These are phyloP conservation scores for Elaeagnus macrophylla DNA, from an alignment of 306 rosid genomes.

Conservation along the genomic window DNA sequence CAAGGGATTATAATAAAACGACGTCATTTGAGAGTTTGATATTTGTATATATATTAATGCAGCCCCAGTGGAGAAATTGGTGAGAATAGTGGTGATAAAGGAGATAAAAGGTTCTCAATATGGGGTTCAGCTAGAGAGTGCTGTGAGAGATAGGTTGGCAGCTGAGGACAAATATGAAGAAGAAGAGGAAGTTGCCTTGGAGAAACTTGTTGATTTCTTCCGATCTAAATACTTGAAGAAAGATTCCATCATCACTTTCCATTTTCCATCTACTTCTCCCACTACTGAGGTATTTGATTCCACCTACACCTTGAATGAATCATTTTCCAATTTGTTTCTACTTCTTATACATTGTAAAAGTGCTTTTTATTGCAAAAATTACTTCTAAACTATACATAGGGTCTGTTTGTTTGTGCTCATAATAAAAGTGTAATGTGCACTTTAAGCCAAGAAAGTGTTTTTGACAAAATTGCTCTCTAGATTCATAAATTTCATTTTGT, in stretches of 20 bases:
- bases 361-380: too few species aligned
- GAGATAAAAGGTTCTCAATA: conserved; percentile 97
- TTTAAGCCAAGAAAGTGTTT: too few species aligned
- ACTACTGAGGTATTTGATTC: conserved; percentile 74
- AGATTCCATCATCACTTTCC: conserved; percentile 46
- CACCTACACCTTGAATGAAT: too few species aligned
- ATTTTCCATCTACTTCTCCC: conserved; percentile 54
- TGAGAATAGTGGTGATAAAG: conserved; percentile 83
- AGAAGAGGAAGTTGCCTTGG: conserved; percentile 80
- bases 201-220: conserved; percentile 65
- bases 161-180: conserved; percentile 93
- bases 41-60: conserved; percentile 9
- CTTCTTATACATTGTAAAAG: too few species aligned
- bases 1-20: too few species aligned
- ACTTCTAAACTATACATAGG: too few species aligned
- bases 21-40: too few species aligned
- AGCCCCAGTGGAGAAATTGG: conserved; percentile 68
- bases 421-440: too few species aligned
- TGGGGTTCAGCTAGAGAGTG: conserved; percentile 78
- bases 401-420: too few species aligned
- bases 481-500: too few species aligned
- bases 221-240: conserved; percentile 73
- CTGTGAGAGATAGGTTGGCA: conserved; percentile 87
- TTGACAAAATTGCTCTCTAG: too few species aligned
- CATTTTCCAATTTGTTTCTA: too few species aligned